Conservation (phyloP, 1,284 basidiomycete species). For the Calocybe gambosa region DNA sequence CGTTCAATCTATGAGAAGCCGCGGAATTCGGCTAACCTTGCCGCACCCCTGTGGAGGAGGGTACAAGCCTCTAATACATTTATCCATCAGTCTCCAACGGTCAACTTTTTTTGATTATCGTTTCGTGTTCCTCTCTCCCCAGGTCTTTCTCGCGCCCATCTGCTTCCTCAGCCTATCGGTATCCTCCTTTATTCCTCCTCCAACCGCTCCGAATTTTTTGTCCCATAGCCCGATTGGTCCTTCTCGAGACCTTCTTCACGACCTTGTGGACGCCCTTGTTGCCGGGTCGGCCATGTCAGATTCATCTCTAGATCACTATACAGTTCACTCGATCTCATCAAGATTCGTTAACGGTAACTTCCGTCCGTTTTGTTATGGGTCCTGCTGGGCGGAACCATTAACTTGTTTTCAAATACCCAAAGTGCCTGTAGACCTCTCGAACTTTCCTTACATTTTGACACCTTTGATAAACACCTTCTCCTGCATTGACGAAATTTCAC, state of each 20-base stretch:
- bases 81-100: conserved; percentile 2
- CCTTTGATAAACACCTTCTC: conserved; percentile 17
- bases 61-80: not conserved
- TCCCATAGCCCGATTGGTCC: conserved; percentile 29
- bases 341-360: conserved; percentile 15
- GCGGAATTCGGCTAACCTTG: conserved; percentile 26
- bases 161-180: conserved; percentile 33
- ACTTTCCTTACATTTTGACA: conserved; percentile 15
- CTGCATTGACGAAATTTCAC: conserved; percentile 7
- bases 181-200: conserved; percentile 23
- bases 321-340: conserved; percentile 21
- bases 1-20: conserved; percentile 20
- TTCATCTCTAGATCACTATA: conserved; percentile 19
- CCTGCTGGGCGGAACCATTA: conserved; percentile 11
- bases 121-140: conserved; percentile 11
- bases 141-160: conserved; percentile 24
- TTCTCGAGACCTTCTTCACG: conserved; percentile 15
- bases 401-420: conserved; percentile 8
- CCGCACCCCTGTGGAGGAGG: conserved; percentile 1
- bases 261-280: conserved; percentile 24
- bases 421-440: conserved; percentile 11
- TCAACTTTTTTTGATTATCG: not conserved
- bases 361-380: conserved; percentile 13
- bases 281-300: conserved; percentile 33
- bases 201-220: conserved; percentile 30